Evolutionary conservation across 139 green algal genomes (phyloP), one percentile per base, ranked within the genome.

Genomic region (Chlamydomonas eustigma): DNA sequence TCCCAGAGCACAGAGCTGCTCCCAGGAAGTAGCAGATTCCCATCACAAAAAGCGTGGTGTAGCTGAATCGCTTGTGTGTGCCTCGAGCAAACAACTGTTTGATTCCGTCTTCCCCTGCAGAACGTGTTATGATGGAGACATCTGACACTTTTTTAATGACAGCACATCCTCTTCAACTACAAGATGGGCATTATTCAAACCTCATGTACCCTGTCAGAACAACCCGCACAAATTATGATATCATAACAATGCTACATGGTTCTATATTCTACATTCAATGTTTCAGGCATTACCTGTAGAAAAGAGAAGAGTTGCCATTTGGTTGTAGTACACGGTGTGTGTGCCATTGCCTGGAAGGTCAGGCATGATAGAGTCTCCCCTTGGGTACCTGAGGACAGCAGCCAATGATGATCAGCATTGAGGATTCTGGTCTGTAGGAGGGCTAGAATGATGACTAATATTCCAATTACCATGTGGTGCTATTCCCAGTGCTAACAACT

Each of bases 21-120:
- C 50, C 36, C 8, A 80, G 24, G 37, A 83, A 86, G 83, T 88
- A 91, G 76, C 78, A 91, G 6, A 84, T 63, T 72, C 93, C 82
- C 87, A 95, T 89, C 8, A 84, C 74, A 0, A 90, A 5, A 64
- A 97, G 83, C 4, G 88, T 72, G 28, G 37, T 50, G 74, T 95
- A 97, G 51, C 87, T 84, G 83, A 97, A 96, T 81, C 92, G 89
- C 2, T 84, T 67, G 86, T 97, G 92, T 5, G 91, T 93, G 44
- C 90, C 89, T 4, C 92, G 84, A 3, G 81, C 83, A 64, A 97
- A 81, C 77, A 97, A 84, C 78, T 93, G 92, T 70, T 89, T 89
- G 80, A 97, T 93, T 33, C 84, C 73, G 33, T 97, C 92, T 74
- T 97, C 92, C 22, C 92, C 92, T 90, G 83, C 0, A 37, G 58